Base-by-base conservation (phyloP, 805 yeast species). In the Kodamaea kaohsiungensis region DNA sequence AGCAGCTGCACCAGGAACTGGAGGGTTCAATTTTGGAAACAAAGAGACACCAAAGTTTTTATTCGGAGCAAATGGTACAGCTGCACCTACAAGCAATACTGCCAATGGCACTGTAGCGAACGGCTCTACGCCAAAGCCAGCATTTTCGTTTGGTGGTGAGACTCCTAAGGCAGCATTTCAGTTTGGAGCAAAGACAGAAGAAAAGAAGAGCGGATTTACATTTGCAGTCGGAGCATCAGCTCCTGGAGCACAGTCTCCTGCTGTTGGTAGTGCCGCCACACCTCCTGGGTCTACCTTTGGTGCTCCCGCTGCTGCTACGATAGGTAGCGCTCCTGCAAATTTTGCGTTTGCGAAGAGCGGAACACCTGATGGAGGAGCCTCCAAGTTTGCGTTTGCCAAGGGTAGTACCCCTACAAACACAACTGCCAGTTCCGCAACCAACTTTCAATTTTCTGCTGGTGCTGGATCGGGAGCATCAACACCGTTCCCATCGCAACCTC, bases 151-250 rank as follows among this genome's bases (percentile, higher is more conserved):
- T 15, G 46, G 48, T n/a, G 30, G 46, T 13, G 49, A 39, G 9
- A 30, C 54, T 9, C 51, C 54, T 15, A 52, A 52, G 27, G 51
- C 56, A 25, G 52, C 55, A 10, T 53, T 53, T 35, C 51, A 13
- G 27, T 52, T 52, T 40, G 54, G 54, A 2, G 35, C 38, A 5
- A 33, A 45, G n/a, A 13, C 52, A 7, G 45, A 40, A 3, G 48
- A 46, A 17, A 47, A 35, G 33, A 39, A 16, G 13, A n/a, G 16
- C 3, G 37, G 37, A 19, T 48, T 48, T 45, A 38, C 22, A 4
- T 48, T 48, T 48, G 51, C 51, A 22, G 37, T 46, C 1, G 51
- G 51, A 17, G 39, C 49, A 17, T 12, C 43, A 17, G 53, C 46
- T n/a, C 18, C 52, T 13, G 30, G 37, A n/a, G 46, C 22, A 15